A percentile compares a stretch with the other conserved stretches of the same genome.
phyloP scores from a whole-genome alignment of 192 early-diverging fungal genomes.

The Umbelopsis sp. region DNA sequence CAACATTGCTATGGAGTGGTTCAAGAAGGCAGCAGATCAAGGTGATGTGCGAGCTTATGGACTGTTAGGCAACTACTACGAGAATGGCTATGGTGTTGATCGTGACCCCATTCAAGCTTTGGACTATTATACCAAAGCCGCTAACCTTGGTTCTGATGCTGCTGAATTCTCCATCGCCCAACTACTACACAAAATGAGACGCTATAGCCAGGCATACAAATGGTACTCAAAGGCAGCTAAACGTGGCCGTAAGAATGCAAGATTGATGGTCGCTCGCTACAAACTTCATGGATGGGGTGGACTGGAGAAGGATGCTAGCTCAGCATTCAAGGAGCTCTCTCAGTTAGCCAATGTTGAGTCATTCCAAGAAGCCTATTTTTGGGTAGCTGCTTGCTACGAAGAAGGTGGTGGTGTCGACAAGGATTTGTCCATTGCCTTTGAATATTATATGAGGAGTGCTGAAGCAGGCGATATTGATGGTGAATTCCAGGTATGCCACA shows the following conservation, averaged over 20 bases:
- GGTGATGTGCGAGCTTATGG: conserved; percentile 34
- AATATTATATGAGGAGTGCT: conserved; percentile 32
- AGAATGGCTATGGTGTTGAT: conserved; percentile 36
- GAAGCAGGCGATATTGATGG: conserved; percentile 31
- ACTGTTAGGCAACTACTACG: conserved; percentile 38
- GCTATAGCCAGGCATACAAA: conserved; percentile 29
- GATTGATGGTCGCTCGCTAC: conserved; percentile 35
- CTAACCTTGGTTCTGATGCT: conserved; percentile 17
- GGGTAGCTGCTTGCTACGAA: conserved; percentile 39
- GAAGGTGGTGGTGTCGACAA: conserved; percentile 29
- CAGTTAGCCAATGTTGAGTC: conserved; percentile 11
- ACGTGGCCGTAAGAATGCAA: conserved; percentile 7
- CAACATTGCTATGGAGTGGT: conserved; percentile 35
- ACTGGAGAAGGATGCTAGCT: conserved; percentile 16
- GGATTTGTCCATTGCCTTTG: conserved; percentile 32
- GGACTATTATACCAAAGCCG: conserved; percentile 36
- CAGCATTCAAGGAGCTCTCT: conserved; percentile 20
- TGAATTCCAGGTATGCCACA: conserved; percentile 27
- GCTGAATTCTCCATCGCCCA: conserved; percentile 31
- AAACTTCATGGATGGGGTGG: conserved; percentile 25
- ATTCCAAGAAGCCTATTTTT: conserved; percentile 29
- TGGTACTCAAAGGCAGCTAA: conserved; percentile 22
- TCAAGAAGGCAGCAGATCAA: conserved; percentile 33
- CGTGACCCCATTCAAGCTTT: conserved; percentile 29
- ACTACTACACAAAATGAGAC: conserved; percentile 31